Conservation (phyloP, 306 rosid species). For the Ormosia semicastrata region DNA sequence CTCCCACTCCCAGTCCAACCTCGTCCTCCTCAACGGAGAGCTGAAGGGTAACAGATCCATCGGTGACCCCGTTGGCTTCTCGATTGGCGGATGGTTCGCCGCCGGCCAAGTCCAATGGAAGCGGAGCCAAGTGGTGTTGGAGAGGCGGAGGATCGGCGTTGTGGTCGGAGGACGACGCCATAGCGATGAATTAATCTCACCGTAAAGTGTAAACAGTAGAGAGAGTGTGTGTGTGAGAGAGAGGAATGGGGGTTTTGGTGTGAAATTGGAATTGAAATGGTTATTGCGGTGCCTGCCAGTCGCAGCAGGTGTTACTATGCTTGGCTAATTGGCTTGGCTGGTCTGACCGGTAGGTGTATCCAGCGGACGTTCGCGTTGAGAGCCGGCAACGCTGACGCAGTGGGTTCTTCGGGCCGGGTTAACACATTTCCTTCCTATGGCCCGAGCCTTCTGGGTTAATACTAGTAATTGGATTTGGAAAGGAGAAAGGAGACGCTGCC, state of each 20-base stretch:
- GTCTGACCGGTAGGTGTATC: slow-evolving; percentile 44
- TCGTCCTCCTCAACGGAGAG: slow-evolving; percentile 27
- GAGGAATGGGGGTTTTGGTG: not conserved
- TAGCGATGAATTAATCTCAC: not conserved
- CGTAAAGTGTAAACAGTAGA: not conserved
- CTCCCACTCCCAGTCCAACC: not conserved
- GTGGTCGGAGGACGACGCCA: slow-evolving; percentile 31
- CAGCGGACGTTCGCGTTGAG: not conserved
- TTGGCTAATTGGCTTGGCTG: slow-evolving; percentile 14
- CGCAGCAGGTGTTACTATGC: not conserved
- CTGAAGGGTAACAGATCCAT: slow-evolving; percentile 28
- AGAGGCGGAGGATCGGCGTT: slow-evolving; percentile 36
- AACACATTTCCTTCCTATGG: too few species aligned
- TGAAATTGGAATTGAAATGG: not conserved
- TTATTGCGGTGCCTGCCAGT: slow-evolving; percentile 28
- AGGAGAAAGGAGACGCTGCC: too few species aligned
- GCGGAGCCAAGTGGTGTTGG: slow-evolving; percentile 36
- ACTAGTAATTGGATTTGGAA: too few species aligned
- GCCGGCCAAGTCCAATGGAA: slow-evolving; percentile 37
- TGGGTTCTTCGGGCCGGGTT: too few species aligned
- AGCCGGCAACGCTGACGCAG: too few species aligned
- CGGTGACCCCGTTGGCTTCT: slow-evolving; percentile 24
- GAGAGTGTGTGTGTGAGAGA: not conserved
- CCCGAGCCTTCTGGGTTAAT: too few species aligned
- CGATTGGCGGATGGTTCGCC: not conserved